Evolutionary conservation across 805 yeast genomes (phyloP).

Genomic region (Suhomyces sp.): DNA sequence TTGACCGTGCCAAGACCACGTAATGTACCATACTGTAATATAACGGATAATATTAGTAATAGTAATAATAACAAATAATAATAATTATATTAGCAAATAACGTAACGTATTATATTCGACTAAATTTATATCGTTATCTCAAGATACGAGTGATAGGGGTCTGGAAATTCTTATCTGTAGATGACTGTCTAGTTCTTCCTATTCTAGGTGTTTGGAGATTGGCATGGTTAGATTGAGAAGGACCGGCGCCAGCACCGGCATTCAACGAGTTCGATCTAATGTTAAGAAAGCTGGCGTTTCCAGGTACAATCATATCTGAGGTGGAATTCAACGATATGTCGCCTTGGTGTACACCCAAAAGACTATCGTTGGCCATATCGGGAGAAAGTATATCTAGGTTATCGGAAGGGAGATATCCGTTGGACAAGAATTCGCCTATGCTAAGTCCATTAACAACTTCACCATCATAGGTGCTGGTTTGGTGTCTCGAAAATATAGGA

Average conservation of each 20-base stretch:
- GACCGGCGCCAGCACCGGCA: constrained; percentile 5
- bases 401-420: constrained; percentile 21
- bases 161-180: constrained; percentile 38
- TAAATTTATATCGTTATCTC: constrained; percentile 14
- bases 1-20: constrained; percentile 25
- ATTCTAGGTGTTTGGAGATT: constrained; percentile 39
- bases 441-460: constrained; percentile 17
- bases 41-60: background rate
- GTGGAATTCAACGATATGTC: constrained; percentile 35
- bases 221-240: constrained; percentile 9
- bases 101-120: background rate
- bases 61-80: background rate
- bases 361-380: constrained; percentile 24
- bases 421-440: constrained; percentile 33
- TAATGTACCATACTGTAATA: background rate
- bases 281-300: constrained; percentile 25
- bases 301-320: constrained; percentile 22
- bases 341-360: constrained; percentile 24
- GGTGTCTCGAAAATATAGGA: constrained; percentile 20
- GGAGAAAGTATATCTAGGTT: constrained; percentile 14
- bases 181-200: constrained; percentile 36
- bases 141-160: constrained; percentile 42
- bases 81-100: background rate
- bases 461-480: constrained; percentile 11
- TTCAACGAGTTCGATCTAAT: constrained; percentile 16